These are phyloP conservation scores for Cercis canadensis DNA, from an alignment of 306 rosid genomes.

Conservation along the genomic window DNA sequence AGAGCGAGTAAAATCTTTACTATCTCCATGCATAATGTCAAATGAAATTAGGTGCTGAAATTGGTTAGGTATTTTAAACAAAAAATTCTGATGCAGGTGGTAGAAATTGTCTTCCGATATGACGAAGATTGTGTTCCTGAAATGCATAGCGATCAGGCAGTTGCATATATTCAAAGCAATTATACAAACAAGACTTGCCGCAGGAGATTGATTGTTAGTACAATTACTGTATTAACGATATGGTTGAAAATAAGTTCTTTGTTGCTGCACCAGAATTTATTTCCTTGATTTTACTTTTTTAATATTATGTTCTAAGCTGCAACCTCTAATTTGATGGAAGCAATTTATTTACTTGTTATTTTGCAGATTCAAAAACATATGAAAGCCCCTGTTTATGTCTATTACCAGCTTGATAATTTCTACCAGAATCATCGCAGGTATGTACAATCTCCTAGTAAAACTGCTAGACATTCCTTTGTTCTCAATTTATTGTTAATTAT, in stretches of 20 bases:
- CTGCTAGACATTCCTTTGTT: not conserved
- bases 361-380: conserved; percentile 75
- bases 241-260: conserved; percentile 4
- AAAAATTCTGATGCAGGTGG: conserved; percentile 48
- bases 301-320: conserved; percentile 13
- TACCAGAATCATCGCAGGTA: conserved; percentile 94
- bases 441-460: conserved; percentile 16
- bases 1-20: conserved; percentile 52
- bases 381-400: conserved; percentile 76
- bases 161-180: conserved; percentile 56
- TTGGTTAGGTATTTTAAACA: not conserved
- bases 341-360: conserved; percentile 31
- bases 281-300: not conserved
- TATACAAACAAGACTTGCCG: conserved; percentile 64
- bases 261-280: not conserved
- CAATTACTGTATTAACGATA: conserved; percentile 26
- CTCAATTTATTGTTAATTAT: not conserved
- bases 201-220: conserved; percentile 62
- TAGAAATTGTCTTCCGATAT: conserved; percentile 50
- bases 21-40: not conserved
- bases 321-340: not conserved
- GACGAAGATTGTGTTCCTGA: conserved; percentile 55
- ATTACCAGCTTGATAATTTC: conserved; percentile 81
- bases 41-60: not conserved
- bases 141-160: conserved; percentile 29